phyloP scores from a whole-genome alignment of 306 rosid species.

The Fagus crenata region DNA sequence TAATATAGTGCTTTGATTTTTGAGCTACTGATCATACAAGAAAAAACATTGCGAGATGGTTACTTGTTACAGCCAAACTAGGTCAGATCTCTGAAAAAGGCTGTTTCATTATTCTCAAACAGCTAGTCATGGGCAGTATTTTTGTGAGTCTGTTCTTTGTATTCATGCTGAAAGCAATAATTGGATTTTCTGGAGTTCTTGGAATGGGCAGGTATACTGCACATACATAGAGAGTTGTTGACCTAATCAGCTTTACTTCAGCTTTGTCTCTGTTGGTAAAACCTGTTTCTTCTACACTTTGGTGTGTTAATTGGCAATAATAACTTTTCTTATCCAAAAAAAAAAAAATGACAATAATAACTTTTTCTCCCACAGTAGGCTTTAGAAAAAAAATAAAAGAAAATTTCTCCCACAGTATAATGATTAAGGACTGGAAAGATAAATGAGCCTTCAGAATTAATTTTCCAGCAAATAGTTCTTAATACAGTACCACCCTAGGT shows the following conservation, averaged over 20 bases:
- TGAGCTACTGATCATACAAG: not conserved
- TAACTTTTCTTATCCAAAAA: not conserved
- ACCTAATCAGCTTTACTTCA: not conserved
- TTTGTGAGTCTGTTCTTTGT: not conserved
- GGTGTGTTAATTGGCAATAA: not conserved
- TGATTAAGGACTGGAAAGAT: not conserved
- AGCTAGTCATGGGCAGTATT: not conserved
- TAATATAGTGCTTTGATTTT: not conserved
- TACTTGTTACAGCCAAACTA: not conserved
- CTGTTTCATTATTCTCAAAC: not conserved
- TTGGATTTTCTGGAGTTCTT: not conserved
- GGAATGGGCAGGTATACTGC: not conserved
- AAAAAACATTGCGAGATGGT: not conserved
- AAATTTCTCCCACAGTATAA: not conserved
- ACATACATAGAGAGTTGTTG: not conserved
- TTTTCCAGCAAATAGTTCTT: not conserved
- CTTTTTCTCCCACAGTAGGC: not conserved
- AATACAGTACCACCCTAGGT: not conserved
- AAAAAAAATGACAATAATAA: not conserved
- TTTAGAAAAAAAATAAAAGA: too few relatives aligned
- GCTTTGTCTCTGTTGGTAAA: conserved; percentile 1
- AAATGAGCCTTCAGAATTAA: not conserved
- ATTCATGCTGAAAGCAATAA: not conserved
- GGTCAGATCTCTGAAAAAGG: not conserved
- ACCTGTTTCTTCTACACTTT: not conserved